phyloP scores from a whole-genome alignment of 345 rosid species.

The Populus alba region DNA sequence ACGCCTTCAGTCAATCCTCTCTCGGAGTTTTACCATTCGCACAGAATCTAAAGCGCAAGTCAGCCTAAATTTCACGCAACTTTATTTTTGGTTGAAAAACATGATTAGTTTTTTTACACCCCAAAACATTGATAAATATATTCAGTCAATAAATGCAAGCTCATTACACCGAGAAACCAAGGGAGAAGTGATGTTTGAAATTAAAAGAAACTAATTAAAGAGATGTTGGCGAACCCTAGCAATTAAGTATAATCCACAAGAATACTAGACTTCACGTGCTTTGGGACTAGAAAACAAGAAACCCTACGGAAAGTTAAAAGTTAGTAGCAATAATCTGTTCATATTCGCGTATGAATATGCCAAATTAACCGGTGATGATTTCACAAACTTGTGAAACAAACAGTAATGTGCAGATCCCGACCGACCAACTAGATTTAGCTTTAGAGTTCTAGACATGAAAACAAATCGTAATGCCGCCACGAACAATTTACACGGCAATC shows the following conservation, averaged over 20 bases:
- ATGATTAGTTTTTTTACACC: neutral
- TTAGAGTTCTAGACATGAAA: neutral
- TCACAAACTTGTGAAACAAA: slow-evolving; percentile 1
- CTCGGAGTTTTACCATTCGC: neutral
- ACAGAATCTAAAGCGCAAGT: neutral
- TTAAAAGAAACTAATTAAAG: neutral
- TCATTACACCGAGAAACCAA: neutral
- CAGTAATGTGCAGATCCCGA: neutral
- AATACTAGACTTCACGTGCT: neutral
- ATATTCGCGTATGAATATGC: neutral
- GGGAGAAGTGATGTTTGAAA: neutral
- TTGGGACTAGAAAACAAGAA: neutral
- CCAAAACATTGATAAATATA: neutral
- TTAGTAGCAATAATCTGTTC: neutral
- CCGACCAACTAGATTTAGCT: neutral
- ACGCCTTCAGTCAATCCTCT: neutral
- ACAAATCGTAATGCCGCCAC: neutral
- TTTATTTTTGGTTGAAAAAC: neutral
- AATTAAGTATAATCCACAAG: neutral
- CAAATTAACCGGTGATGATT: neutral
- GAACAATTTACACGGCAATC: neutral
- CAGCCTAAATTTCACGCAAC: neutral
- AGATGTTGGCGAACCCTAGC: neutral
- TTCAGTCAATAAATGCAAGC: neutral
- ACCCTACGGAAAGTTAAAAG: neutral